These are phyloP conservation scores for Sporothrix protearum DNA, from an alignment of 2,329 filamentous ascomycete species.

Conservation along the genomic window DNA sequence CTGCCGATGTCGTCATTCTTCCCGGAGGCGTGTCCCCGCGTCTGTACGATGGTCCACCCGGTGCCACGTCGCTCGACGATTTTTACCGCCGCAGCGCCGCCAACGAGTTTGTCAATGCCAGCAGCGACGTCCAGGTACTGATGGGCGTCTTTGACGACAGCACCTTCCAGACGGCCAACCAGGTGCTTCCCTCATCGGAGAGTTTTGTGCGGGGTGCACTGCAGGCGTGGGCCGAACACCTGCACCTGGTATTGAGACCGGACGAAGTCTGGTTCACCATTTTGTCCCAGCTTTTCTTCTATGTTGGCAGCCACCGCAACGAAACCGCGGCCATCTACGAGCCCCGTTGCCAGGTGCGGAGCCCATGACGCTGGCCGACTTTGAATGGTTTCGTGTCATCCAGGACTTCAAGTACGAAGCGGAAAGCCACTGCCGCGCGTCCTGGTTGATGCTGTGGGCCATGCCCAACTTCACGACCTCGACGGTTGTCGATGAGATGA, in stretches of 20 bases:
- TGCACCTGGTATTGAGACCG: conserved; percentile 49
- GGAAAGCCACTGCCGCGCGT: conserved; percentile 39
- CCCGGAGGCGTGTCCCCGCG: conserved; percentile 30
- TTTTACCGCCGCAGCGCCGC: conserved; percentile 28
- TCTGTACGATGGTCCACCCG: conserved; percentile 10
- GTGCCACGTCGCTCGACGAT: conserved; percentile 23
- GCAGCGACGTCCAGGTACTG: conserved; percentile 29
- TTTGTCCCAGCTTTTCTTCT: conserved; percentile 50
- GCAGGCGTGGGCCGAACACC: conserved; percentile 49
- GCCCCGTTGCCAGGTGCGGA: conserved; percentile 38
- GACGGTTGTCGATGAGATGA: conserved; percentile 39
- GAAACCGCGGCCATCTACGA: conserved; percentile 47
- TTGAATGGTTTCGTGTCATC: conserved; percentile 30
- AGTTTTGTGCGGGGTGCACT: conserved; percentile 46
- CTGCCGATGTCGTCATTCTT: conserved; percentile 27
- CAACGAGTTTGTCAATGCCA: conserved; percentile 29
- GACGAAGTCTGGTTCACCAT: conserved; percentile 57
- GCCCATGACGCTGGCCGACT: conserved; percentile 37
- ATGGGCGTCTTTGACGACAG: conserved; percentile 29
- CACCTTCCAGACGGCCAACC: conserved; percentile 23
- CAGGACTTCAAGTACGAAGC: conserved; percentile 41
- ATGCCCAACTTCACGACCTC: conserved; percentile 44
- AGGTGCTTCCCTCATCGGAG: conserved; percentile 34
- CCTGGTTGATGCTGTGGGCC: conserved; percentile 44
- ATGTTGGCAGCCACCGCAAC: conserved; percentile 47